A percentile compares a stretch with the other conserved stretches of the same genome.
Conservation (phyloP, 176 grass and related monocot species). For the Oryza brachyantha region DNA sequence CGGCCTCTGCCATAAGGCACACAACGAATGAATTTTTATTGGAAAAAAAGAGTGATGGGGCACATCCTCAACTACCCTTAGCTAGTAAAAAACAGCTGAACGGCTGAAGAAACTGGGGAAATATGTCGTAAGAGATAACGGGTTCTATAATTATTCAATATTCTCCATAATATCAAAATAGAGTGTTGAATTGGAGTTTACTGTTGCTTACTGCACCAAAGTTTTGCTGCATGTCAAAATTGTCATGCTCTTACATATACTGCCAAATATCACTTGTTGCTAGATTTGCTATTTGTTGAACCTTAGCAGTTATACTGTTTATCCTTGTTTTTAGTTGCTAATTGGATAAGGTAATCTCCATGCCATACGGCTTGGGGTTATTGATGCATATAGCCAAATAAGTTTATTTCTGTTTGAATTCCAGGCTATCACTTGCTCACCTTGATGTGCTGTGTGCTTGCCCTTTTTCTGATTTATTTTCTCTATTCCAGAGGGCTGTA, state of each 20-base stretch:
- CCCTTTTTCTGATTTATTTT: slow-evolving; percentile 13
- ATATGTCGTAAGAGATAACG: not conserved
- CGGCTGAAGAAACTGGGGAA: not conserved
- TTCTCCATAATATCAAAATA: not conserved
- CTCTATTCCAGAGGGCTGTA: slow-evolving; percentile 72
- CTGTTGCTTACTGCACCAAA: not conserved
- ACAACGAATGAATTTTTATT: too few species aligned
- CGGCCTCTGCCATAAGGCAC: too few species aligned
- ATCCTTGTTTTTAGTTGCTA: not conserved
- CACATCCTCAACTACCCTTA: too few species aligned
- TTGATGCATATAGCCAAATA: not conserved
- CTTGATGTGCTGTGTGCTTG: not conserved
- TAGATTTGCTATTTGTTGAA: not conserved
- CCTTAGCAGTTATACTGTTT: not conserved
- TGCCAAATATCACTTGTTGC: not conserved
- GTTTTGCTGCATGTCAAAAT: not conserved
- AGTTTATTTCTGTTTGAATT: not conserved
- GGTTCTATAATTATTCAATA: not conserved
- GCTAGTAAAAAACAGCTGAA: too few species aligned
- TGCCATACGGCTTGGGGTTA: not conserved
- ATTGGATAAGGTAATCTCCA: not conserved
- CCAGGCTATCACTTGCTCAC: not conserved
- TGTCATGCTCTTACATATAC: not conserved
- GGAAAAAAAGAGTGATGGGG: too few species aligned
- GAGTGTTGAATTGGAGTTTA: not conserved